phyloP scores from a whole-genome alignment of 2,329 filamentous ascomycete genomes.

The Ophiostoma pallidulum region DNA sequence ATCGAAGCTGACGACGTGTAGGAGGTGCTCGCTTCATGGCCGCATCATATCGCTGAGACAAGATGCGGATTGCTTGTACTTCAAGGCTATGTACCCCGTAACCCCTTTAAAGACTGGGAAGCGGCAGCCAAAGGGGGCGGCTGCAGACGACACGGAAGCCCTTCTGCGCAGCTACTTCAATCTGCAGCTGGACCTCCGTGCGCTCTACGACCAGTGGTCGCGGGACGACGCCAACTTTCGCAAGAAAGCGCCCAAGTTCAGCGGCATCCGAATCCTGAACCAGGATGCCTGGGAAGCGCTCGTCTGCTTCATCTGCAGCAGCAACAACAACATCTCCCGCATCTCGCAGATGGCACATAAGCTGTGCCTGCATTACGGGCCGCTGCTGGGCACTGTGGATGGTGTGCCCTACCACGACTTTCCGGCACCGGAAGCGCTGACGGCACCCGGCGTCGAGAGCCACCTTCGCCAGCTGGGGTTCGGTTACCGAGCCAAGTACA shows the following conservation, averaged over 20 bases:
- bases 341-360: slow-evolving; percentile 97
- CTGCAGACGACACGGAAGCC: slow-evolving; percentile 58
- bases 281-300: slow-evolving; percentile 96
- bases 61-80: slow-evolving; percentile 69
- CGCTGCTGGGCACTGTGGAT: slow-evolving; percentile 60
- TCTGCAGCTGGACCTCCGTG: slow-evolving; percentile 62
- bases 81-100: slow-evolving; percentile 55
- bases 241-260: slow-evolving; percentile 76
- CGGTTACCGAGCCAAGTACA: slow-evolving; percentile 89
- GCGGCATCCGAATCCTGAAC: slow-evolving; percentile 81
- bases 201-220: slow-evolving; percentile 83
- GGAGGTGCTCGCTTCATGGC: slow-evolving; percentile 76
- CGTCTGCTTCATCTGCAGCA: slow-evolving; percentile 93
- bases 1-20: slow-evolving; percentile 27
- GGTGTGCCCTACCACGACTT: slow-evolving; percentile 37
- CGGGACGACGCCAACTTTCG: slow-evolving; percentile 77
- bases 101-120: not conserved
- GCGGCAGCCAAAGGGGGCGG: not conserved
- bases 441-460: slow-evolving; percentile 63
- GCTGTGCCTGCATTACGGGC: slow-evolving; percentile 77
- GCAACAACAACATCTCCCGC: slow-evolving; percentile 93
- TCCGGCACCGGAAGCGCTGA: slow-evolving; percentile 41
- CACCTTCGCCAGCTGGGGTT: slow-evolving; percentile 79
- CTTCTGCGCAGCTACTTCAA: slow-evolving; percentile 83
- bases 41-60: slow-evolving; percentile 80